Percentiles rank a stretch among this genome's conserved stretches.
Evolutionary conservation across 352 stramenopile genomes (phyloP).

Genomic region (Phytophthora sp.): DNA sequence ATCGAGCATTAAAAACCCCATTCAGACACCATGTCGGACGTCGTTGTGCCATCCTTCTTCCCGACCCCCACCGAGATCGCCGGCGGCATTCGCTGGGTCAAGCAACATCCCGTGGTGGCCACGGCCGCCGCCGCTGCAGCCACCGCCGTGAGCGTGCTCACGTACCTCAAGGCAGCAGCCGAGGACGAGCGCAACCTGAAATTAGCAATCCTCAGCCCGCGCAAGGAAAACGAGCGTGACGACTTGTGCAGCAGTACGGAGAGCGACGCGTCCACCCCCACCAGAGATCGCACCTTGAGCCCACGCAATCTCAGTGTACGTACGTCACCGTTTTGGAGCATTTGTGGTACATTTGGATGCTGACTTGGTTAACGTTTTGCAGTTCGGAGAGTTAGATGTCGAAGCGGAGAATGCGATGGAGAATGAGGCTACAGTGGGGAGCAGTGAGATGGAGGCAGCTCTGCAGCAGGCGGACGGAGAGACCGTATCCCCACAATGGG

Average conservation of each 20-base stretch:
- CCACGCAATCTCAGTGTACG: conserved; percentile 43
- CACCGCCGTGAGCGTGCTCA: conserved; percentile 72
- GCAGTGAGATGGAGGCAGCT: conserved; percentile 19
- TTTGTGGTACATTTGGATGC: not conserved
- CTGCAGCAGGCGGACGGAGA: conserved; percentile 51
- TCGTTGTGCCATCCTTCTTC: conserved; percentile 78
- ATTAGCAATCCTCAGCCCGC: conserved; percentile 4
- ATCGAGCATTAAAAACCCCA: not conserved
- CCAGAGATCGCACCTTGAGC: conserved; percentile 43
- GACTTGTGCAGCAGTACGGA: conserved; percentile 73
- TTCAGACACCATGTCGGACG: conserved; percentile 53
- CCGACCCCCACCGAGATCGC: conserved; percentile 81
- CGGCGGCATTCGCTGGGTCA: conserved; percentile 74
- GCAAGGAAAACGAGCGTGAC: conserved; percentile 34
- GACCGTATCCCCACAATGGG: conserved; percentile 71
- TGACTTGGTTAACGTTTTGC: conserved; percentile 17
- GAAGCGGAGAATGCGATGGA: conserved; percentile 31
- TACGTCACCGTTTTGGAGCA: conserved; percentile 20
- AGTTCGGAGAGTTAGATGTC: conserved; percentile 44
- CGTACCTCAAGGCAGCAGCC: conserved; percentile 54
- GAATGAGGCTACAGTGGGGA: conserved; percentile 13
- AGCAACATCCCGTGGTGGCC: conserved; percentile 72
- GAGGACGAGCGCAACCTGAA: conserved; percentile 40
- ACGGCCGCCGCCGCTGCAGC: conserved; percentile 70
- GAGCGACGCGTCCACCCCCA: conserved; percentile 62